Conservation (phyloP, 1,284 basidiomycete genomes). For the Cutaneotrichosporon dermatis region DNA sequence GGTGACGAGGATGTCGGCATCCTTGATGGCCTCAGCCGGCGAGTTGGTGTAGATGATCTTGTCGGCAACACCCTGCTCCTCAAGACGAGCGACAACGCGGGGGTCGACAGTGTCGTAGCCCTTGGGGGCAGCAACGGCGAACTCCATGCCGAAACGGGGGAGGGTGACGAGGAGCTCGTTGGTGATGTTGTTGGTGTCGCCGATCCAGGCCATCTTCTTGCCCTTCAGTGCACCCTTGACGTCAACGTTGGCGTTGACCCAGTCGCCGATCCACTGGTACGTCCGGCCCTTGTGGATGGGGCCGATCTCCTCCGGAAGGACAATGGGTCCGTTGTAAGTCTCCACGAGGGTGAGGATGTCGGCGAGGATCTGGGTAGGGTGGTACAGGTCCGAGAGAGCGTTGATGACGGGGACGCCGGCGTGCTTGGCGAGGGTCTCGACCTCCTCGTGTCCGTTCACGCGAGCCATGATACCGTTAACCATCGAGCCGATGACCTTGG, state of each 20-base stretch:
- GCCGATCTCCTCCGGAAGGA: not conserved
- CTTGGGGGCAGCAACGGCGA: conserved; percentile 76
- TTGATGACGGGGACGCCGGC: conserved; percentile 92
- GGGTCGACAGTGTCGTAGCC: conserved; percentile 63
- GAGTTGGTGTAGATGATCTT: conserved; percentile 44
- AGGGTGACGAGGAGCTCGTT: conserved; percentile 96
- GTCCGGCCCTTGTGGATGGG: not conserved
- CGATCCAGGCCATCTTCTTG: conserved; percentile 86
- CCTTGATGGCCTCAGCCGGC: conserved; percentile 78
- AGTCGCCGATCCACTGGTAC: not conserved
- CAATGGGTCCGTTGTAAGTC: conserved; percentile 31
- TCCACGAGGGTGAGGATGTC: conserved; percentile 89
- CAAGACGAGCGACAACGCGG: conserved; percentile 72
- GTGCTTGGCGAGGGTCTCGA: conserved; percentile 84
- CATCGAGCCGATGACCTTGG: conserved; percentile 84
- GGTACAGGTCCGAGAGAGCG: conserved; percentile 90
- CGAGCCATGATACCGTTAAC: conserved; percentile 96
- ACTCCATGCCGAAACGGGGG: conserved; percentile 81
- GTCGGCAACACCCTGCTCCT: conserved; percentile 32
- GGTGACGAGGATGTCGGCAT: conserved; percentile 89
- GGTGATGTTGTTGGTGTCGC: conserved; percentile 92
- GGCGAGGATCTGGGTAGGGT: conserved; percentile 92
- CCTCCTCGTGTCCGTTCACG: conserved; percentile 84
- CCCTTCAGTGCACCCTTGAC: conserved; percentile 36
- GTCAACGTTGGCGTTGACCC: conserved; percentile 21